Base-by-base conservation (phyloP, 192 early-diverging fungal genomes). In the Gryganskiella cystojenkinii region DNA sequence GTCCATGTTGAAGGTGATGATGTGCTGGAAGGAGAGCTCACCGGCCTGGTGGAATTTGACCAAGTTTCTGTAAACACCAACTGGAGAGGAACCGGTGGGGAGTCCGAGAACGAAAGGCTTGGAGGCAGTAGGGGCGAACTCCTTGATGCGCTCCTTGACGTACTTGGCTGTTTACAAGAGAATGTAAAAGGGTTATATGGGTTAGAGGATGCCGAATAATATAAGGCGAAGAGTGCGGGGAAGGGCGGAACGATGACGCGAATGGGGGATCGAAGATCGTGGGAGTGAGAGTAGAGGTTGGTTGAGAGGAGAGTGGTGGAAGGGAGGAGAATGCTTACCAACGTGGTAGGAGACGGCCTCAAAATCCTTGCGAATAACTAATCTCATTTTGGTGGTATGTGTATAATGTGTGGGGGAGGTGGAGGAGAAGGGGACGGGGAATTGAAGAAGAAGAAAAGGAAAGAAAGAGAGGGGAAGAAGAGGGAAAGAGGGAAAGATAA, bases 1-100 rank as follows among this genome's bases (percentile, higher is more conserved):
- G 72, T 95, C 94, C 94, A 95, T 95, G 81, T 95, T 95, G 84
- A 95, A 95, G n/a, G 92, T 91, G 47, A 95, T 89, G 7, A 95
- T 91, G 52, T 95, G 70, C 72, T 91, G 86, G 81, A 95, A 95
- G 34, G 89, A 90, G 45, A 95, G 75, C 51, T 85, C 82, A 34
- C 91, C 92, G 35, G 85, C 81, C 43, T 86, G 83, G 85, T 87
- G 84, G 78, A 90, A 82, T 73, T 89, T 80, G 37, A 95, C 94
- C 45, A 94, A 81, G 50, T 88, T 85, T 82, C 90, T 92, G 85
- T 95, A 95, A 28, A 91, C 87, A 60, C 89, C 91, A 34, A 94
- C 79, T 22, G 94, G 94, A 5, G 93, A 94, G n/a, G 93, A 93
- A 50, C 94, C 94, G 19, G 94, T 95, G 46, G 94, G 94, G 25